A percentile compares a stretch with the other conserved stretches of the same genome.
Evolutionary conservation across 1,284 basidiomycete species (phyloP).

Genomic region (Heimioporus retisporus): DNA sequence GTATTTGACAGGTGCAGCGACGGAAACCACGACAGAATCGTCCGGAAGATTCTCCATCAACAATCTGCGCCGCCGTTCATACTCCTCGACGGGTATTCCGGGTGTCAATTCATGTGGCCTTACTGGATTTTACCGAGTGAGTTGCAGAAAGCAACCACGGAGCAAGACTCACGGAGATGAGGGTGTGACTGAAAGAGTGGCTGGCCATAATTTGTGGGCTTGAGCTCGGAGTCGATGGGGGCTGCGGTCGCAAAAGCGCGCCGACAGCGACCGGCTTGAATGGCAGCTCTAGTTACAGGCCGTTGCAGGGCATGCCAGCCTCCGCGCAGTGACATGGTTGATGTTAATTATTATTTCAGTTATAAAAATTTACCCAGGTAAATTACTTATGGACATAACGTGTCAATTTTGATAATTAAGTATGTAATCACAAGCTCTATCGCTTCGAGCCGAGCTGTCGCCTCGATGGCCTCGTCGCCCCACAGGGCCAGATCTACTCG

Average conservation of each 20-base stretch:
- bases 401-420: conserved; percentile 8
- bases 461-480: conserved; percentile 33
- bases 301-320: conserved; percentile 27
- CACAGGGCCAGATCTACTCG: conserved; percentile 16
- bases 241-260: conserved; percentile 51
- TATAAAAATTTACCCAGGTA: no score
- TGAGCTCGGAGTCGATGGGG: conserved; percentile 43
- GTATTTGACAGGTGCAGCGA: conserved; percentile 87
- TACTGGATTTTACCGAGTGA: conserved; percentile 46
- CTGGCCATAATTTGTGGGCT: conserved; percentile 82
- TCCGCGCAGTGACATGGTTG: conserved; percentile 30
- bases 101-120: conserved; percentile 81
- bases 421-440: conserved; percentile 35
- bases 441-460: conserved; percentile 9
- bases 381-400: conserved; percentile 8
- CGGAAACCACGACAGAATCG: conserved; percentile 82
- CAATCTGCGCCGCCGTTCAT: conserved; percentile 78
- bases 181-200: conserved; percentile 83
- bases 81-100: conserved; percentile 87
- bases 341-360: conserved; percentile 16
- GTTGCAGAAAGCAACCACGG: conserved; percentile 7
- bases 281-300: not conserved
- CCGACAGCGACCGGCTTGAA: conserved; percentile 11
- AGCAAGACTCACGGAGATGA: conserved; percentile 67
- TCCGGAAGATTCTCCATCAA: conserved; percentile 87